These are phyloP conservation scores for Pseudogymnoascus sp. DNA, from an alignment of 2,329 filamentous ascomycete genomes.

Conservation along the genomic window DNA sequence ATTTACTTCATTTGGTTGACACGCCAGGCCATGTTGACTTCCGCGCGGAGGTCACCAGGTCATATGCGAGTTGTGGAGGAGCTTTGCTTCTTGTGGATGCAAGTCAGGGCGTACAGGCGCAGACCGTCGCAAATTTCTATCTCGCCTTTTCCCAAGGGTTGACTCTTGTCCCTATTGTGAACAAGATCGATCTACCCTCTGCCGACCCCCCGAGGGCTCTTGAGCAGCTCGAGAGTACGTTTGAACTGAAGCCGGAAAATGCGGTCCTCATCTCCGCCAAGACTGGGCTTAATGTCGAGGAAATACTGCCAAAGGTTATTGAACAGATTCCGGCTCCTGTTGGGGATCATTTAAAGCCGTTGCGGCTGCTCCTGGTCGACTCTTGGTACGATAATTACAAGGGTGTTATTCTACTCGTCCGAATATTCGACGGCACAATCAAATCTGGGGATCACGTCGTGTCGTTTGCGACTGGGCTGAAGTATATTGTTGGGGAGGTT, in stretches of 20 bases:
- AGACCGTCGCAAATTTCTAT: conserved; percentile 98
- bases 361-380: conserved; percentile 84
- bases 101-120: conserved; percentile 91
- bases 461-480: conserved; percentile 79
- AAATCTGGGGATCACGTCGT: conserved; percentile 76
- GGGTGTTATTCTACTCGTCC: conserved; percentile 83
- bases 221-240: conserved; percentile 75
- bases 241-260: conserved; percentile 75
- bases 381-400: conserved; percentile 98
- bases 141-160: conserved; percentile 89
- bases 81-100: conserved; percentile 90
- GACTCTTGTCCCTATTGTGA: conserved; percentile 81
- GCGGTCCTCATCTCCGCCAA: conserved; percentile 83
- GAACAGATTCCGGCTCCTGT: conserved; percentile 74
- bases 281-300: conserved; percentile 79
- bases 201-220: conserved; percentile 82
- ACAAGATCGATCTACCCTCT: conserved; percentile 90
- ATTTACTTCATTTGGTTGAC: conserved; percentile 89
- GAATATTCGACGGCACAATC: conserved; percentile 83
- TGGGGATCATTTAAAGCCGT: conserved; percentile 63
- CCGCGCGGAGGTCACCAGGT: conserved; percentile 87
- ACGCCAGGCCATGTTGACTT: conserved; percentile 98
- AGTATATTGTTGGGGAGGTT: conserved; percentile 91
- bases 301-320: conserved; percentile 78
- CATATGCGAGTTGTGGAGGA: conserved; percentile 92